Evolutionary conservation across 148 eudicot species (phyloP).

Genomic region (Nepenthes mirabilis): DNA sequence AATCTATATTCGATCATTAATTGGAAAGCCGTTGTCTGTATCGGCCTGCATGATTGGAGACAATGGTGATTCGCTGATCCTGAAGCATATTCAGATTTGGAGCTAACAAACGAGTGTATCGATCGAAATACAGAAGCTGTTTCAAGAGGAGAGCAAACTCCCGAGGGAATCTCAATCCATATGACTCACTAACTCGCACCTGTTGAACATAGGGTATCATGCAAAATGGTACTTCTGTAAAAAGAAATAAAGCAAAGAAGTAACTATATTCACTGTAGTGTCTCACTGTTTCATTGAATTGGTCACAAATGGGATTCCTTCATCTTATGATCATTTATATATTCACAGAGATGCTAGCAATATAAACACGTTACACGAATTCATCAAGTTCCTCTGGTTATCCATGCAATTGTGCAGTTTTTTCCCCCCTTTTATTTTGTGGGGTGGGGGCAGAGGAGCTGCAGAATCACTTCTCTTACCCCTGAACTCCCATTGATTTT

Average conservation of each 20-base stretch:
- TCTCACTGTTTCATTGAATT: no score
- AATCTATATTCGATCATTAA: slow-evolving; percentile 1
- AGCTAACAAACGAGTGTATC: slow-evolving; percentile 90
- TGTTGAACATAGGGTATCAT: slow-evolving; percentile 11
- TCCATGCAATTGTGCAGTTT: no score
- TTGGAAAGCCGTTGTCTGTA: slow-evolving; percentile 3
- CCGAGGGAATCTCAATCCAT: slow-evolving; percentile 86
- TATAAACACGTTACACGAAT: no score
- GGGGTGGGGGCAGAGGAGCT: no score
- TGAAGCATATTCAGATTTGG: slow-evolving; percentile 92
- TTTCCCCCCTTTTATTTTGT: no score
- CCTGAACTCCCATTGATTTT: no score
- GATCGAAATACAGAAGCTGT: slow-evolving; percentile 93
- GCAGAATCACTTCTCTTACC: no score
- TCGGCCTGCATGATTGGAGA: slow-evolving; percentile 38
- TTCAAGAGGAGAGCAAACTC: slow-evolving; percentile 97
- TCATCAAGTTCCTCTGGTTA: no score
- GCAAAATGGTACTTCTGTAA: not conserved
- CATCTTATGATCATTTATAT: no score
- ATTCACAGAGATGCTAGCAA: no score
- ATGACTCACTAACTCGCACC: slow-evolving; percentile 96
- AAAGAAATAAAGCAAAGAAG: not conserved
- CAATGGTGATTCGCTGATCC: slow-evolving; percentile 77
- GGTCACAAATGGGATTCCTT: no score
- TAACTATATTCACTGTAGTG: no score